Evolutionary conservation across 495 filamentous ascomycete genomes (phyloP).

Genomic region (Pyrenula massariospora): DNA sequence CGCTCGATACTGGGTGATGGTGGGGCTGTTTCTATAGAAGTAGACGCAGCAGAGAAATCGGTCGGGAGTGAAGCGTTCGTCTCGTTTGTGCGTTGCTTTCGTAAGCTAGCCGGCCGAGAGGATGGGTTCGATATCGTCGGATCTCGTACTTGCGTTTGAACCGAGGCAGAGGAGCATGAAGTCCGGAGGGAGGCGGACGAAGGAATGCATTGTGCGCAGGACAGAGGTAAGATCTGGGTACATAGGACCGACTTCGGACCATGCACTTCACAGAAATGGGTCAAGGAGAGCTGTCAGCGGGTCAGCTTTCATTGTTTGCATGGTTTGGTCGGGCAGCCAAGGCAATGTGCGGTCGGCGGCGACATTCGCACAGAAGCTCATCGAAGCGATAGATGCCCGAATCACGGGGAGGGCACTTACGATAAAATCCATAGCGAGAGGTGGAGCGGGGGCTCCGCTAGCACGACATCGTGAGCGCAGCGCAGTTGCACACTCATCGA

Average conservation of each 20-base stretch:
- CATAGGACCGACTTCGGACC: conserved; percentile 92
- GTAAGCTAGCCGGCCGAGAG: conserved; percentile 6
- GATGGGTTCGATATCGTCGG: conserved; percentile 8
- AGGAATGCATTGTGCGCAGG: conserved; percentile 57
- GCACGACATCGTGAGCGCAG: neutral
- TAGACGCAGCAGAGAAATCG: conserved; percentile 4
- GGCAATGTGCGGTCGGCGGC: too few relatives aligned
- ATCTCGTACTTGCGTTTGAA: conserved; percentile 8
- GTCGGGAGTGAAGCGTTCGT: conserved; percentile 2
- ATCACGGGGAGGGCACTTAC: neutral
- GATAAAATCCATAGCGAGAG: neutral
- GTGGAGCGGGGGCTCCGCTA: neutral
- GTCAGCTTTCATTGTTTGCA: neutral
- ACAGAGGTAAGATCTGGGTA: conserved; percentile 72
- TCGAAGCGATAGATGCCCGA: too few relatives aligned
- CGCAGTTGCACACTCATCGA: too few relatives aligned
- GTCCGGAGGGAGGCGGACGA: conserved; percentile 12
- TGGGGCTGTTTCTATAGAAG: conserved; percentile 8
- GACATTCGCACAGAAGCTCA: too few relatives aligned
- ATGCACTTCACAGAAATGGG: conserved; percentile 94
- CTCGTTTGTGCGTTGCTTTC: neutral
- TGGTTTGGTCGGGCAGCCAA: too few relatives aligned
- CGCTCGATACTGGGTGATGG: conserved; percentile 30
- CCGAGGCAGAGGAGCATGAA: conserved; percentile 15
- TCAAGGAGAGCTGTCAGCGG: conserved; percentile 64